Evolutionary conservation across 2,329 filamentous ascomycete genomes (phyloP), one percentile per base, ranked within the genome.

Genomic region (Beauveria bassiana): DNA sequence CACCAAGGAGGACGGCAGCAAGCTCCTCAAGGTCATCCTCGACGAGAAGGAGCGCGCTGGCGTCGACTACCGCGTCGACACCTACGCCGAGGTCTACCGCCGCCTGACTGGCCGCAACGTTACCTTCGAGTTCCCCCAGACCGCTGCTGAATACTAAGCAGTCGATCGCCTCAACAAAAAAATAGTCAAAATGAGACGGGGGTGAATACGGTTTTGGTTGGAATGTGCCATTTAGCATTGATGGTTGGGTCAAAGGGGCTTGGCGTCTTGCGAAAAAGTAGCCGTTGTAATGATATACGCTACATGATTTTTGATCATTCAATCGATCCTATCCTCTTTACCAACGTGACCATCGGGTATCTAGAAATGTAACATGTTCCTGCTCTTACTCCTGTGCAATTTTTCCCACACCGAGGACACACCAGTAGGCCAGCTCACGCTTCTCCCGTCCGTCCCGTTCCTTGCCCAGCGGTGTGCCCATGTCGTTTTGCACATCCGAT

Each of bases 11-110:
- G 95, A 99, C 81, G 92, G 92, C 80, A 88, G 85, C 88, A 98
- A 98, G 90, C 82, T 91, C 77, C 88, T 98, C 81, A 99, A 99
- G 90, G 91, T 99, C 78, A 86, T 99, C 77, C 88, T 99, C 65
- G 95, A 99, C 81, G 95, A 98, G 90, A 99, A 99, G 91, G 95
- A 99, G 90, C 91, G 93, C 74, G 93, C 93, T 75, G 92, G 93
- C 79, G 93, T 99, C 73, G 95, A 99, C 86, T 97, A 98, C 90
- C 88, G 95, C 79, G 91, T 99, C 73, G 95, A 99, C 82, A 97
- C 93, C 78, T 99, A 99, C 87, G 91, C 91, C 69, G 95, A 99
- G 88, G 95, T 99, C 78, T 99, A 99, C 90, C 91, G 92, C 81
- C 89, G 91, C 75, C 85, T 99, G 77, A 99, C 95, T 67, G 95